Evolutionary conservation across 768 basidiomycete genomes (phyloP).

Genomic region (Suillus plorans): DNA sequence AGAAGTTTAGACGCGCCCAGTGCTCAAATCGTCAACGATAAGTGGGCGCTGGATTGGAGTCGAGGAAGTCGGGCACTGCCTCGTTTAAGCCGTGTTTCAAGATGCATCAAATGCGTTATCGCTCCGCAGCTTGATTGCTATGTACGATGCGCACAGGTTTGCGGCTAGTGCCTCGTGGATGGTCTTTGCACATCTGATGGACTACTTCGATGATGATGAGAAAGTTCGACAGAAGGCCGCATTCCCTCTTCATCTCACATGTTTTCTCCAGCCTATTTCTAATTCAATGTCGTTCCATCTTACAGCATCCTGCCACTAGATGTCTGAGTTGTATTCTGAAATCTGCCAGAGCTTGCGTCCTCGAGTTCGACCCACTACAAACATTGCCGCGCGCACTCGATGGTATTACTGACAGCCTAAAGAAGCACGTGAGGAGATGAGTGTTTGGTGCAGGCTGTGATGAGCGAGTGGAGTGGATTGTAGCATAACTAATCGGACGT

Average conservation of each 20-base stretch:
- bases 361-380: conserved; percentile 82
- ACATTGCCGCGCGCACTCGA: conserved; percentile 73
- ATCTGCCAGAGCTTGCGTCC: conserved; percentile 27
- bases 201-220: neutral
- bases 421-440: conserved; percentile 81
- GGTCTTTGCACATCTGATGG: neutral
- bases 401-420: conserved; percentile 73
- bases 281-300: too few species aligned
- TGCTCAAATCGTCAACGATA: neutral
- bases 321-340: too few species aligned
- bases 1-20: neutral
- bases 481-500: conserved; percentile 28
- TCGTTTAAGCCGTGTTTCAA: neutral
- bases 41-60: neutral
- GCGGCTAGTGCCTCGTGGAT: too few species aligned
- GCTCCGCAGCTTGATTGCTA: neutral
- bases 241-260: neutral
- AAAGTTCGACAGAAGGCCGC: neutral
- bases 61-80: neutral
- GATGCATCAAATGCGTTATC: neutral
- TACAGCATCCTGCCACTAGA: too few species aligned
- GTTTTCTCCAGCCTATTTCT: too few species aligned
- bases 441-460: conserved; percentile 65
- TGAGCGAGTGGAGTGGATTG: conserved; percentile 67
- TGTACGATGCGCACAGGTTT: neutral